Evolutionary conservation across 805 yeast species (phyloP).

Genomic region (Ogataea haglerorum): DNA sequence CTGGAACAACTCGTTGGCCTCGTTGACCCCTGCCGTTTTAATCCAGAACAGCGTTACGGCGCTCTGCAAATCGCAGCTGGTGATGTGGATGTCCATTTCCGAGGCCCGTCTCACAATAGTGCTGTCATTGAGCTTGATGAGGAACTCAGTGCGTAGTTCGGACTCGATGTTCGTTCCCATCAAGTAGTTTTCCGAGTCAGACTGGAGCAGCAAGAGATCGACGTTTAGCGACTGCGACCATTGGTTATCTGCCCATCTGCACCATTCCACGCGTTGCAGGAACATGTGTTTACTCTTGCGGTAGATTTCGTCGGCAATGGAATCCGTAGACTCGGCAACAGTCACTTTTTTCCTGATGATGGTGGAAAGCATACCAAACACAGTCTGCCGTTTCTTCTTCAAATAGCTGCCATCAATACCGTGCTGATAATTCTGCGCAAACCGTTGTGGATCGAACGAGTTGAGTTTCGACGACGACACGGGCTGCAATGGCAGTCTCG

Average conservation of each 20-base stretch:
- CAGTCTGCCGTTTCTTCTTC: constrained; percentile 22
- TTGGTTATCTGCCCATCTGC: constrained; percentile 25
- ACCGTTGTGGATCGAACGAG: constrained; percentile 19
- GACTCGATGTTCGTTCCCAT: constrained; percentile 14
- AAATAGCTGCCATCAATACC: constrained; percentile 15
- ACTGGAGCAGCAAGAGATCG: constrained; percentile 18
- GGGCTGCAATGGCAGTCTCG: constrained; percentile 1
- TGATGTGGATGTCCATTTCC: constrained; percentile 20
- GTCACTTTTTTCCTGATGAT: constrained; percentile 8
- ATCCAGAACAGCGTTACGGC: constrained; percentile 10
- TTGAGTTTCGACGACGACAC: constrained; percentile 1
- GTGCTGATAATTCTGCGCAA: constrained; percentile 23
- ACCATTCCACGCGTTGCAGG: constrained; percentile 24
- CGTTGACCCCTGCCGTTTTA: constrained; percentile 4
- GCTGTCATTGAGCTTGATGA: constrained; percentile 15
- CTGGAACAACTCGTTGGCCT: constrained; percentile 11
- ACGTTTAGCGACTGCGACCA: constrained; percentile 25
- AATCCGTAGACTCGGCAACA: neutral
- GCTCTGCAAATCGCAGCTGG: constrained; percentile 7
- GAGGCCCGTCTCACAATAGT: constrained; percentile 20
- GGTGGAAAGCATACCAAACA: constrained; percentile 26
- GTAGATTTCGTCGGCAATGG: constrained; percentile 10
- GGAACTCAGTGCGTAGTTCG: constrained; percentile 15
- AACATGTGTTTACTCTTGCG: constrained; percentile 14
- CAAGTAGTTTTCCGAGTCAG: constrained; percentile 13